Conservation (phyloP, 805 yeast species). For the Wickerhamiella australiensis region DNA sequence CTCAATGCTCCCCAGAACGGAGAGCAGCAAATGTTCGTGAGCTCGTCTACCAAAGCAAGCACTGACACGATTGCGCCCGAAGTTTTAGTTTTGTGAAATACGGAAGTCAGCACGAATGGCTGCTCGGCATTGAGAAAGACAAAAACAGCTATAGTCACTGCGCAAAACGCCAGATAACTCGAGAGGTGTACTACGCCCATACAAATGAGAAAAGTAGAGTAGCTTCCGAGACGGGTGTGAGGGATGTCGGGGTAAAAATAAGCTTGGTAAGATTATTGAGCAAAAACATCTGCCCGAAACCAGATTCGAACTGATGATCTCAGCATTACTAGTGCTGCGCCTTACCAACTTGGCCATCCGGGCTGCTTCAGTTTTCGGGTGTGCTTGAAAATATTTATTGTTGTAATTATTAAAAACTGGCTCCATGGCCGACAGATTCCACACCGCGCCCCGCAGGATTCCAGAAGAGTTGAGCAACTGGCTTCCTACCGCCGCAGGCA, state of each 20-base stretch:
- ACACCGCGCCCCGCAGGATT: background rate
- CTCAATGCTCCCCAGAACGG: constrained; percentile 54
- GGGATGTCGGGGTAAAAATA: background rate
- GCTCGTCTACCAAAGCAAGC: constrained; percentile 47
- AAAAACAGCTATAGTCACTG: constrained; percentile 32
- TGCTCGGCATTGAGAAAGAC: constrained; percentile 36
- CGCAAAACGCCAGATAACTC: constrained; percentile 30
- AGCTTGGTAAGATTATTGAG: background rate
- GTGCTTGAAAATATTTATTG: background rate
- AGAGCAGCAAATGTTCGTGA: constrained; percentile 39
- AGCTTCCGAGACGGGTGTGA: no score
- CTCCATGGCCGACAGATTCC: background rate
- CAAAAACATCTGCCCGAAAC: constrained; percentile 43
- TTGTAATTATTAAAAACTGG: background rate
- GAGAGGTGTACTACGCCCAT: constrained; percentile 18
- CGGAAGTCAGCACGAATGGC: constrained; percentile 34
- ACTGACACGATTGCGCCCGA: constrained; percentile 39
- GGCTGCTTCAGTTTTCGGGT: constrained; percentile 24
- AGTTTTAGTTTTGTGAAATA: constrained; percentile 26
- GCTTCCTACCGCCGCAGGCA: background rate
- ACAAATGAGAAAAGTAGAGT: background rate
- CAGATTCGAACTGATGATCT: constrained; percentile 73
- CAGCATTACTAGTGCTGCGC: constrained; percentile 84
- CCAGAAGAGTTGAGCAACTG: background rate
- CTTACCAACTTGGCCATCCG: constrained; percentile 62